Percentiles rank a stretch among this genome's conserved stretches.
Evolutionary conservation across 768 basidiomycete species (phyloP).

Genomic region (Tylopilus sp.): DNA sequence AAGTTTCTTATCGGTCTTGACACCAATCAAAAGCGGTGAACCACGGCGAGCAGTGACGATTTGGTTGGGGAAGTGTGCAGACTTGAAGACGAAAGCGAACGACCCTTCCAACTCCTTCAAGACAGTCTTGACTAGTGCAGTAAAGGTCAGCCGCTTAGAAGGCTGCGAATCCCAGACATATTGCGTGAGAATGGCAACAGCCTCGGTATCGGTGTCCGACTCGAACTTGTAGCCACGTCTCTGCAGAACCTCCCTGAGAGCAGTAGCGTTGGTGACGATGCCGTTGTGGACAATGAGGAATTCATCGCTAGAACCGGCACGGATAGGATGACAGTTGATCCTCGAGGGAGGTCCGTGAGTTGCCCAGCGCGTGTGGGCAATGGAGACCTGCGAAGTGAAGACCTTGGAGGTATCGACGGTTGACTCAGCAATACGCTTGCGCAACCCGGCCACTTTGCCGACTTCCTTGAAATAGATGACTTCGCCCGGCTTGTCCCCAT

Average conservation of each 20-base stretch:
- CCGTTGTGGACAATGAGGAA: constrained; percentile 98
- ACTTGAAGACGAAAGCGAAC: constrained; percentile 99
- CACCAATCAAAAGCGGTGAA: constrained; percentile 93
- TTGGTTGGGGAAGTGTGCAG: constrained; percentile 91
- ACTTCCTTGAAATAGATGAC: constrained; percentile 94
- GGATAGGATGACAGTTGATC: constrained; percentile 93
- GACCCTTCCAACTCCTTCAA: constrained; percentile 98
- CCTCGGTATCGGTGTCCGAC: constrained; percentile 97
- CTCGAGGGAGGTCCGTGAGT: constrained; percentile 91
- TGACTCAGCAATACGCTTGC: constrained; percentile 80
- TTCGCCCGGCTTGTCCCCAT: constrained; percentile 80
- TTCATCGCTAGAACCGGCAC: constrained; percentile 74
- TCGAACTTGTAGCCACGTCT: constrained; percentile 94
- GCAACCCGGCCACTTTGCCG: constrained; percentile 91
- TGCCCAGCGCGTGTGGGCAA: constrained; percentile 99
- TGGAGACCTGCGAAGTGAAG: constrained; percentile 85
- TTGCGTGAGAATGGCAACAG: constrained; percentile 92
- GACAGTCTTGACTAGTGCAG: constrained; percentile 89
- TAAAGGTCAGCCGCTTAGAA: constrained; percentile 83
- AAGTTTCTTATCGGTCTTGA: constrained; percentile 99
- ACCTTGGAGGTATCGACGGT: constrained; percentile 70
- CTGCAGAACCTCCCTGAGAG: constrained; percentile 88
- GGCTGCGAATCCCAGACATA: constrained; percentile 95
- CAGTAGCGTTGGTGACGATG: constrained; percentile 92
- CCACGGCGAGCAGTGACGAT: constrained; percentile 95